Conservation (phyloP, 2,329 filamentous ascomycete species). For the Calonectria pseudoturangicola region DNA sequence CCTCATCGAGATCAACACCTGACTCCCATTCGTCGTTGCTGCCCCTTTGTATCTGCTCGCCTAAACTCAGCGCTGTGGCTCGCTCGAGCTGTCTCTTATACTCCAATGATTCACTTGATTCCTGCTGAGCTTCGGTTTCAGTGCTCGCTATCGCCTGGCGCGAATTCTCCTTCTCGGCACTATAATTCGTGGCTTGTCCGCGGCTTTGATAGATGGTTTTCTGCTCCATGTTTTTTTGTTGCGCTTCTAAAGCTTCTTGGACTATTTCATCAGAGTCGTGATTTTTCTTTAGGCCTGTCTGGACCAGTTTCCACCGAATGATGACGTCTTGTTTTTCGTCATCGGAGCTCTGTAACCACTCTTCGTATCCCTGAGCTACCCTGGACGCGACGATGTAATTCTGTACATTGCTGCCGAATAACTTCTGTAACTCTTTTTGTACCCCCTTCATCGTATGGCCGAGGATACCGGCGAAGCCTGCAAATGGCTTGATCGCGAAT, state of each 20-base stretch:
- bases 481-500: no score
- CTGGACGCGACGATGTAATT: conserved; percentile 84
- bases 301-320: conserved; percentile 69
- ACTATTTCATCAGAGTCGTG: conserved; percentile 45
- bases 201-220: not conserved
- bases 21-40: conserved; percentile 4
- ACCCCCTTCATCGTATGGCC: conserved; percentile 77
- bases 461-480: no score
- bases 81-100: conserved; percentile 27
- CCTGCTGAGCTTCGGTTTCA: conserved; percentile 28
- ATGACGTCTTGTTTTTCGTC: conserved; percentile 78
- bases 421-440: conserved; percentile 68
- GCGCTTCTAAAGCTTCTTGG: conserved; percentile 48
- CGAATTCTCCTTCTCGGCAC: conserved; percentile 22
- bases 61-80: conserved; percentile 27
- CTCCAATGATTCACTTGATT: conserved; percentile 21
- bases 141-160: conserved; percentile 26
- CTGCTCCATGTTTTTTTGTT: conserved; percentile 26
- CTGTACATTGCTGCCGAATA: conserved; percentile 78
- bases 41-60: not conserved
- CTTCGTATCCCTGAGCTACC: conserved; percentile 81
- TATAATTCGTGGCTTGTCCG: conserved; percentile 8
- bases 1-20: conserved; percentile 29
- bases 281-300: conserved; percentile 47
- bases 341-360: conserved; percentile 70